Evolutionary conservation across 495 filamentous ascomycete species (phyloP).

Genomic region (Paragyromitra xinjiangensis): DNA sequence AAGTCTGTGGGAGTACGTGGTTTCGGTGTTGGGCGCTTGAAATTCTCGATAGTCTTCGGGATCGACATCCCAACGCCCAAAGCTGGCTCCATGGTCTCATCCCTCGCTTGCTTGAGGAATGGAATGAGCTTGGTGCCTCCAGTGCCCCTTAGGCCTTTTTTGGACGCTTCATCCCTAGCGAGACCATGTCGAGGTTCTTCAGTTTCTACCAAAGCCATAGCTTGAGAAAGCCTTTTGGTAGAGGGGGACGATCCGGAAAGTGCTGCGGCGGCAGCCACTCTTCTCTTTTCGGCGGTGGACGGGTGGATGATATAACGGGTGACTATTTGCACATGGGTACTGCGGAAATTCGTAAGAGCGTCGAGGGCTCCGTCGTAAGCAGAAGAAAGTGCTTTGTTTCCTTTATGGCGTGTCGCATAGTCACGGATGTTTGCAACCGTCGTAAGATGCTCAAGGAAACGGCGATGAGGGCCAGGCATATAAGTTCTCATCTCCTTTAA

Average conservation of each 20-base stretch:
- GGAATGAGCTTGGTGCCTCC: slow-evolving; percentile 92
- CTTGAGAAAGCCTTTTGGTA: slow-evolving; percentile 19
- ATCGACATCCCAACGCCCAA: slow-evolving; percentile 64
- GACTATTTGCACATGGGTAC: slow-evolving; percentile 96
- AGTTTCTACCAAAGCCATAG: slow-evolving; percentile 35
- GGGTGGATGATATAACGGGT: slow-evolving; percentile 92
- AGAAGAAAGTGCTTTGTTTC: slow-evolving; percentile 71
- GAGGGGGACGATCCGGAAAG: slow-evolving; percentile 10
- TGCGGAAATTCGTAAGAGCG: slow-evolving; percentile 87
- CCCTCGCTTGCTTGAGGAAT: slow-evolving; percentile 92
- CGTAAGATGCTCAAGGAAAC: slow-evolving; percentile 82
- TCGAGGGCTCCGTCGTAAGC: slow-evolving; percentile 91
- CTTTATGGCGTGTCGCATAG: slow-evolving; percentile 73
- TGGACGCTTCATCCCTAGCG: slow-evolving; percentile 53
- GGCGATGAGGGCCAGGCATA: slow-evolving; percentile 92
- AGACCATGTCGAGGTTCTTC: slow-evolving; percentile 49
- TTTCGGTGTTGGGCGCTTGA: slow-evolving; percentile 34
- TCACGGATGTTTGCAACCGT: slow-evolving; percentile 86
- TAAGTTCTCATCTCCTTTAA: slow-evolving; percentile 85
- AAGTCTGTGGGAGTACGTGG: slow-evolving; percentile 42
- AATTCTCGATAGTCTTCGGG: slow-evolving; percentile 5
- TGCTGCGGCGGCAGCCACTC: slow-evolving; percentile 37
- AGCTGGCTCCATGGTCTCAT: slow-evolving; percentile 93
- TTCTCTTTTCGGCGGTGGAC: slow-evolving; percentile 62
- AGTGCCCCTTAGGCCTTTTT: slow-evolving; percentile 81